Evolutionary conservation across 2,329 filamentous ascomycete genomes (phyloP).

Genomic region (Aaosphaeria pasadenensis): DNA sequence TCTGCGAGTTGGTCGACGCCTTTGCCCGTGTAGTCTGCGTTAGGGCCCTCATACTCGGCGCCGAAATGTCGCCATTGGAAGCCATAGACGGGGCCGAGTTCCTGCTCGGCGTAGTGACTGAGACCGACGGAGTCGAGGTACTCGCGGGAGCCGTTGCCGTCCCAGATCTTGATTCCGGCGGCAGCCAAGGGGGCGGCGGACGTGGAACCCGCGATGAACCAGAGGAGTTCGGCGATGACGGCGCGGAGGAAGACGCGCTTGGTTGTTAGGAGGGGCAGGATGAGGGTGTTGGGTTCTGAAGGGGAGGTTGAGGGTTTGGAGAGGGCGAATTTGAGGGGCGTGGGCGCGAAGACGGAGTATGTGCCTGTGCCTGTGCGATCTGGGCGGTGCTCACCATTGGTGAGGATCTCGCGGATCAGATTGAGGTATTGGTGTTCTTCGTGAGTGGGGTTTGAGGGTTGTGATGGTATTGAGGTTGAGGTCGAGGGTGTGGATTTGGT

Average conservation of each 20-base stretch:
- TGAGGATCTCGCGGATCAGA: conserved; percentile 80
- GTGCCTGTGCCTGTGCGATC: conserved; percentile 95
- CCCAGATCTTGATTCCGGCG: conserved; percentile 93
- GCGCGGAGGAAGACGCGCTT: conserved; percentile 94
- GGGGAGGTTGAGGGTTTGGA: conserved; percentile 50
- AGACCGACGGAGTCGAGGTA: conserved; percentile 87
- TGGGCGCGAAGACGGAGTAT: conserved; percentile 81
- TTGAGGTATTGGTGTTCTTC: conserved; percentile 95
- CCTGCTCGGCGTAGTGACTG: conserved; percentile 76
- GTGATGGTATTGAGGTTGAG: conserved; percentile 3
- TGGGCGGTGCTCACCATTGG: conserved; percentile 79
- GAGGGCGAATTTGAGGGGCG: conserved; percentile 82
- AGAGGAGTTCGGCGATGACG: conserved; percentile 88
- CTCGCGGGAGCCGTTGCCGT: conserved; percentile 88
- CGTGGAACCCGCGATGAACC: conserved; percentile 87
- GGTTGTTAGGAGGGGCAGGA: conserved; percentile 92
- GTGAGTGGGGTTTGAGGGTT: conserved; percentile 45
- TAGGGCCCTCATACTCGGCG: conserved; percentile 67
- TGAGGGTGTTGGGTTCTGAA: conserved; percentile 48
- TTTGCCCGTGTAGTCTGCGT: conserved; percentile 79
- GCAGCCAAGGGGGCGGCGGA: conserved; percentile 73
- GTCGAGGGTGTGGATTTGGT: conserved; percentile 8
- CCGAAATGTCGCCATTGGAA: conserved; percentile 99
- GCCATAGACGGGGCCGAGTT: conserved; percentile 93
- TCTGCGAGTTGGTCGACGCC: conserved; percentile 92